Base-by-base conservation (phyloP, 2,329 filamentous ascomycete species). In the Monosporascus ibericus region DNA sequence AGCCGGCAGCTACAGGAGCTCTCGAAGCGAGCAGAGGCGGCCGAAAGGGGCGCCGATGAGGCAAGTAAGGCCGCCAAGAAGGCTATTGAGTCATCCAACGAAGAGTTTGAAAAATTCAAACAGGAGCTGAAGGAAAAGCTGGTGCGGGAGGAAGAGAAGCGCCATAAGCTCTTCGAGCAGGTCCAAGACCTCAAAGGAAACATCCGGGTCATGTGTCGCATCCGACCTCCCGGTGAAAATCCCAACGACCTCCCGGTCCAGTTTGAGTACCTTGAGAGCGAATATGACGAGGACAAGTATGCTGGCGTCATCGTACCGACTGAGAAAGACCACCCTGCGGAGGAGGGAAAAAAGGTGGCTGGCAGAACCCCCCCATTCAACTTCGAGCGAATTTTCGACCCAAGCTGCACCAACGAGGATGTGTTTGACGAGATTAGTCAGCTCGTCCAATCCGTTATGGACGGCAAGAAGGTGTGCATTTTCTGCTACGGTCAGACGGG, bases 401-500 rank as follows among this genome's bases (percentile, higher is more conserved):
- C 92, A 0, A 71, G 75, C 0, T 84, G 86, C 1, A 81, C 86
- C 60, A 99, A 99, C 66, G 78, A 83, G 18, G 87, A 95, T 59
- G 86, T 99, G 1, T 99, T 99, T 66, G 90, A 89, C 51, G 94
- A 99, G 67, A 97, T 97, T 66, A 95, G 90, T 52, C 94, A 99
- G 67, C 81, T 99, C 36, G 92, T 99, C 1, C 94, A 99, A 71
- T 95, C 90, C 61, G 94, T 95, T 0, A 78, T 99, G 39, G 94
- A 99, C 65, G 94, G 94, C 1, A 99, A 96, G 75, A 99, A 97
- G 61, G 94, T 99, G 49, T 97, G 92, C 71, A 97, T 99, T 57
- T 96, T 99, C 73, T 96, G 92, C 67, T 99, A 99, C 66, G 94
- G 94, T 44, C 94, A 99, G 70, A 99, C 94, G 0, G 94, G 94